Conservation (phyloP, 768 basidiomycete genomes). For the Suillus discolor region DNA sequence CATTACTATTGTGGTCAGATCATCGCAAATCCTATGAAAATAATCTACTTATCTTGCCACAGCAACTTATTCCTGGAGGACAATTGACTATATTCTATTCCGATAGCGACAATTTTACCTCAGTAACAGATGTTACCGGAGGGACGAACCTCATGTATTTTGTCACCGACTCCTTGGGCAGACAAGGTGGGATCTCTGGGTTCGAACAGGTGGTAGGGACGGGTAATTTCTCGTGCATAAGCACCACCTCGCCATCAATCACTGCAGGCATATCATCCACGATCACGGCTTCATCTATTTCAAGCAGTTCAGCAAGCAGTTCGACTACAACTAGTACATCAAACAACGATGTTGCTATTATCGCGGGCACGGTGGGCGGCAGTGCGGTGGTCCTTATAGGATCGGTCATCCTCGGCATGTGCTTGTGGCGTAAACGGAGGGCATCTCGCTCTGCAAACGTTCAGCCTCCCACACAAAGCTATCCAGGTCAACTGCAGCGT, state of each 20-base stretch:
- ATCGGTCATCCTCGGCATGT: conserved; percentile 51
- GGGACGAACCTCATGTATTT: conserved; percentile 62
- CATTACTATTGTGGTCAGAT: conserved; percentile 52
- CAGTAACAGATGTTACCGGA: conserved; percentile 56
- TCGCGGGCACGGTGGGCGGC: conserved; percentile 52
- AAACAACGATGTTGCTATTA: conserved; percentile 43
- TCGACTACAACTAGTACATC: conserved; percentile 15
- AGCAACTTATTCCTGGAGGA: conserved; percentile 73
- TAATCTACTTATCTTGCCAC: conserved; percentile 4
- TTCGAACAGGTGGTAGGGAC: conserved; percentile 47
- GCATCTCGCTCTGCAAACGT: conserved; percentile 30
- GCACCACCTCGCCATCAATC: conserved; percentile 53
- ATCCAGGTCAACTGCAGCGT: conserved; percentile 36
- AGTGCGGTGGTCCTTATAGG: conserved; percentile 53
- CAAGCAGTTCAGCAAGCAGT: conserved; percentile 16
- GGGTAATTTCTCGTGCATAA: conserved; percentile 53
- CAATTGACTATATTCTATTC: conserved; percentile 46
- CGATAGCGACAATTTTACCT: conserved; percentile 41
- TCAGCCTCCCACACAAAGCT: conserved; percentile 23
- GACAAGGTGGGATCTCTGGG: conserved; percentile 62
- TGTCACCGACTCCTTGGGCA: conserved; percentile 51
- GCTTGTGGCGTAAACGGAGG: conserved; percentile 43
- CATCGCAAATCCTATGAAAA: background rate
- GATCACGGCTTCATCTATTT: conserved; percentile 17
- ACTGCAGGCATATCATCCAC: conserved; percentile 26